Evolutionary conservation across 148 eudicot species (phyloP).

Genomic region (Spergularia bocconei): DNA sequence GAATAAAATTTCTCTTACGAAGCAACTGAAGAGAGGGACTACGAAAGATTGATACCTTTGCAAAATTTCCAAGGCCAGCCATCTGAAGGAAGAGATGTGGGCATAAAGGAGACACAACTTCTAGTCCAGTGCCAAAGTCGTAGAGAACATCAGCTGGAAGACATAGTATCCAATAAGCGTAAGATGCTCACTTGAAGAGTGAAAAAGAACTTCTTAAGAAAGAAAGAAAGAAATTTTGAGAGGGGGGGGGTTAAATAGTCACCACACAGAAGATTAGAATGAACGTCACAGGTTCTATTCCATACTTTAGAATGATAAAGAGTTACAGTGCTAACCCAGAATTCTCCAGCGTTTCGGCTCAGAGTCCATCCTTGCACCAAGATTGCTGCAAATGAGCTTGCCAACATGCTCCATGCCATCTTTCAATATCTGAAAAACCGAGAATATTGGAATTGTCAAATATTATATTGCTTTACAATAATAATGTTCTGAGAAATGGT

Average conservation of each 20-base stretch:
- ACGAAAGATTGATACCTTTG: slow-evolving; percentile 51
- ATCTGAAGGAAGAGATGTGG: slow-evolving; percentile 92
- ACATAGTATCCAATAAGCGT: slow-evolving; percentile 19
- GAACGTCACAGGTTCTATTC: neutral
- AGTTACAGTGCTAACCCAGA: slow-evolving; percentile 44
- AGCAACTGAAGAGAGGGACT: neutral
- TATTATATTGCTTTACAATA: slow-evolving; percentile 12
- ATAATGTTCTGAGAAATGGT: slow-evolving; percentile 3
- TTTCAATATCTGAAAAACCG: slow-evolving; percentile 62
- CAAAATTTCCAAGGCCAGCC: slow-evolving; percentile 99
- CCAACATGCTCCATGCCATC: slow-evolving; percentile 99
- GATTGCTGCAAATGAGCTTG: slow-evolving; percentile 92
- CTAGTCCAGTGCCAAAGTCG: slow-evolving; percentile 93
- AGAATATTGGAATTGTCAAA: neutral
- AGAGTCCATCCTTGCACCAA: slow-evolving; percentile 98
- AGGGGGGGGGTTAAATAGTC: too few relatives aligned
- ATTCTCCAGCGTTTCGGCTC: slow-evolving; percentile 99
- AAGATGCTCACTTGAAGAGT: neutral
- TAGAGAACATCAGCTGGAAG: slow-evolving; percentile 92
- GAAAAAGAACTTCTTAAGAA: neutral
- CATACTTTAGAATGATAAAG: neutral
- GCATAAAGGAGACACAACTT: slow-evolving; percentile 91
- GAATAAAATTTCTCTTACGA: neutral
- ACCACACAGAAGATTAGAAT: neutral
- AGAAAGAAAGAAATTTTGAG: neutral